Evolutionary conservation across 2,329 filamentous ascomycete species (phyloP), one percentile per base, ranked within the genome.

Genomic region (Tolypocladium tropicale): DNA sequence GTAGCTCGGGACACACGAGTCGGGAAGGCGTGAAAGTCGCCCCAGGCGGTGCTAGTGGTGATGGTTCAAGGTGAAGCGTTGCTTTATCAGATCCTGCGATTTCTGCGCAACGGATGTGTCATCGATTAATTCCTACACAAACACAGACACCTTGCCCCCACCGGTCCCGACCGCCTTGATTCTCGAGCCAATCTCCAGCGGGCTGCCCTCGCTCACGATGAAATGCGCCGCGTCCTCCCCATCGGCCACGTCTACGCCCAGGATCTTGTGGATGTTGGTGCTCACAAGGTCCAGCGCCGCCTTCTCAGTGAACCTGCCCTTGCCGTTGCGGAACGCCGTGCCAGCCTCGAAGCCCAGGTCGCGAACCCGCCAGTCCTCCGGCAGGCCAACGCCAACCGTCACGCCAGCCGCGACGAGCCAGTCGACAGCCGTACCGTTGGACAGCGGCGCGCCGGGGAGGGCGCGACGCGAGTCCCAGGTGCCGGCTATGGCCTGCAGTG

Each of bases 391-490:
- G 0, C 77, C 84, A 1, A 79, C 74, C 3, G 70, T 64, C 0
- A 87, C 84, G 2, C 83, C 84, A 0, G 83, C 83, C 9, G 77
- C 76, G 0, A 84, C 61, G 1, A 88, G 74, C 14, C 64, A 67
- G 58, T 87, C 82, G 5, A 85, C 71, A 0, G 77, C 77, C 1
- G 84, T 87, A 30, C 83, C 83, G 61, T 86, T 85, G 0, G 83
- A 85, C 0, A 88, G 73, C 1, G 85, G 85, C 6, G 84, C 84
- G 1, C 85, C 85, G 0, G 82, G 78, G 12, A 88, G 72, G 0
- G 81, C 78, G 2, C 84, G 79, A 0, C 82, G 78, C 67, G 84
- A 73, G 59, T 86, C 83, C 85, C 84, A 88, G 0, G 65, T 68
- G 3, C 65, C 67, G 2, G 77, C 75, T 62, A 80, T 82, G 0